Conservation (phyloP, 805 yeast species). For the Wickerhamiella azymoides region DNA sequence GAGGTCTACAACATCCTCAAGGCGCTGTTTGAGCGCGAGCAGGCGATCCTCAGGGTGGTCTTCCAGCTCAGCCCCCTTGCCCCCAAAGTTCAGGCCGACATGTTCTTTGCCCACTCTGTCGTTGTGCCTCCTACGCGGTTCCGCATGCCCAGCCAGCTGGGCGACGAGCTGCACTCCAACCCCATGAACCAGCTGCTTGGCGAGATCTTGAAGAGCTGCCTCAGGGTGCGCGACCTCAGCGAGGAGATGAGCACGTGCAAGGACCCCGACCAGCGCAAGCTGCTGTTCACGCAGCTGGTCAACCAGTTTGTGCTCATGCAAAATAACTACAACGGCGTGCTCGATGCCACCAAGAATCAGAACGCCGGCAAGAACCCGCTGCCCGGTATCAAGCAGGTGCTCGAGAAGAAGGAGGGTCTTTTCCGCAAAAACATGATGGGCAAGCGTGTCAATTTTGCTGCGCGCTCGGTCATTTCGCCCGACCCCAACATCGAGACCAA, state of each 20-base stretch:
- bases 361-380: constrained; percentile 56
- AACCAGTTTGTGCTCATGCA: constrained; percentile 90
- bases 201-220: constrained; percentile 62
- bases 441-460: constrained; percentile 97
- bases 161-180: constrained; percentile 93
- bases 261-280: constrained; percentile 46
- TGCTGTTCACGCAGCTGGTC: constrained; percentile 79
- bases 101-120: constrained; percentile 77
- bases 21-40: constrained; percentile 63
- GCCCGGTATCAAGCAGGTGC: constrained; percentile 95
- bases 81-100: constrained; percentile 46
- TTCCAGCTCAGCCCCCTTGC: constrained; percentile 69
- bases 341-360: constrained; percentile 84
- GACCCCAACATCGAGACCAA: constrained; percentile 97
- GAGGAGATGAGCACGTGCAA: constrained; percentile 57
- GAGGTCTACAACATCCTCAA: constrained; percentile 73
- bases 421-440: constrained; percentile 99
- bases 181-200: constrained; percentile 80
- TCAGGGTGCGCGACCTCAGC: constrained; percentile 76
- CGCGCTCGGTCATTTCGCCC: constrained; percentile 97
- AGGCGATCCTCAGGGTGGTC: constrained; percentile 47
- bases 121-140: constrained; percentile 95
- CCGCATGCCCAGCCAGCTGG: constrained; percentile 90
- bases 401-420: constrained; percentile 96
- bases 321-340: constrained; percentile 85